A percentile compares a stretch with the other conserved stretches of the same genome.
These are phyloP conservation scores for Nitzschia palea DNA, from an alignment of 108 stramenopile genomes.

Conservation along the genomic window DNA sequence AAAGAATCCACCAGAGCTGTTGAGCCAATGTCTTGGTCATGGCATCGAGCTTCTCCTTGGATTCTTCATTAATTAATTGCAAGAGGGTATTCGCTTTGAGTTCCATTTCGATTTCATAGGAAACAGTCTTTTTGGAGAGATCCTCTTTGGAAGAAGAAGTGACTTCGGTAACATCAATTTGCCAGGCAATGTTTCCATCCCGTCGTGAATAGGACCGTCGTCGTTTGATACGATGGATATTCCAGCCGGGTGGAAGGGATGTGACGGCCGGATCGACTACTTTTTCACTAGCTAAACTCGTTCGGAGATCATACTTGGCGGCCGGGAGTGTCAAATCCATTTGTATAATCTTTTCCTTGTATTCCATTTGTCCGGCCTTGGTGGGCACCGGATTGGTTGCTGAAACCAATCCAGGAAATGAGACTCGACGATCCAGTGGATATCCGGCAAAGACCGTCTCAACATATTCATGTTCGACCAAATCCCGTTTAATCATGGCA, in stretches of 20 bases:
- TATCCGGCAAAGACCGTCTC: slow-evolving; percentile 82
- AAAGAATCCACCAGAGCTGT: slow-evolving; percentile 80
- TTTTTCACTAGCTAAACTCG: slow-evolving; percentile 68
- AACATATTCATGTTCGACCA: slow-evolving; percentile 60
- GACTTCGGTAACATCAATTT: slow-evolving; percentile 86
- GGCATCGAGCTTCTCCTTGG: slow-evolving; percentile 41
- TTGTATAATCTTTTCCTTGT: slow-evolving; percentile 63
- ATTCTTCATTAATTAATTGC: slow-evolving; percentile 59
- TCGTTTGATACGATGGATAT: slow-evolving; percentile 66
- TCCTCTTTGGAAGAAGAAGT: slow-evolving; percentile 46
- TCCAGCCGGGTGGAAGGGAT: slow-evolving; percentile 56
- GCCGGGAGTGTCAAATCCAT: slow-evolving; percentile 77
- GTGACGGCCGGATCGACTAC: slow-evolving; percentile 46
- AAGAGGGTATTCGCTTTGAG: slow-evolving; percentile 48
- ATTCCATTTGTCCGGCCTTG: slow-evolving; percentile 64
- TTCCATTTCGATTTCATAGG: slow-evolving; percentile 87
- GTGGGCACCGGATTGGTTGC: slow-evolving; percentile 7
- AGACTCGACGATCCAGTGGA: slow-evolving; percentile 55
- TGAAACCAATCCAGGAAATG: slow-evolving; percentile 53
- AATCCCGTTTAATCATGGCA: slow-evolving; percentile 56
- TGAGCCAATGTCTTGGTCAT: slow-evolving; percentile 54
- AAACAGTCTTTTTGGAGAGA: slow-evolving; percentile 39
- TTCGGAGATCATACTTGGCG: slow-evolving; percentile 76
- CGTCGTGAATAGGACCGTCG: slow-evolving; percentile 72
- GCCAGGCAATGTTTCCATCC: slow-evolving; percentile 83